Base-by-base conservation (phyloP, 2,329 filamentous ascomycete species). In the Purpureocillium takamizusanense region DNA sequence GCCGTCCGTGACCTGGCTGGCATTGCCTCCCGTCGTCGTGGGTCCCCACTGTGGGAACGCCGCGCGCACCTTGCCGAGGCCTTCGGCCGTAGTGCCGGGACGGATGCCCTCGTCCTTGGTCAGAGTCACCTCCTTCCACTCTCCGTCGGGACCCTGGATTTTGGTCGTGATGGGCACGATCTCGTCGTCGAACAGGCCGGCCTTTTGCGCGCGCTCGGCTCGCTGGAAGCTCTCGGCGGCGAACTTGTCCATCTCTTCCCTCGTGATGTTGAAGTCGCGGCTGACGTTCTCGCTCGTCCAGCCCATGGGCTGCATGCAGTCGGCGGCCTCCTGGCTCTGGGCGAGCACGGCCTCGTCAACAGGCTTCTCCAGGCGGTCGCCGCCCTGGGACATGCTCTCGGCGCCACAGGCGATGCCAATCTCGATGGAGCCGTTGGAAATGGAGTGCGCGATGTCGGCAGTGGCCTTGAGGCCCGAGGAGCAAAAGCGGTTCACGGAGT, bases 251-350 rank as follows among this genome's bases (percentile, higher is more conserved):
- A 97, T 86, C 58, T 68, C 66, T 57, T 89, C 80, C 44, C 92
- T 78, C 2, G 77, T 67, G 57, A 98, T 81, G 56, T 83, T 77
- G 62, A 97, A 97, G 66, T 97, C 92, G 35, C 78, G 78, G 51
- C 83, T 87, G 21, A 98, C 88, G 58, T 97, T 97, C 70, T 98
- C 92, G 42, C 83, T 90, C 3, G 92, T 98, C 77, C 94, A 94
- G 16, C 92, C 92, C 92, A 98, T 98, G 49, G 90, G 85, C 72
- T 88, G 78, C 78, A 90, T 78, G 72, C 88, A 92, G 66, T 97
- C 90, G 34, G 63, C 63, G 1, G 87, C 76, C 57, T 95, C 86
- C 58, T 87, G 83, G 65, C 74, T 83, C 54, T 72, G 67, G 50
- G 67, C 59, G 34, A 86, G 67, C 43, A 97, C 78, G 46, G 82